These are phyloP conservation scores for Miscanthus sacchariflorus DNA, from an alignment of 202 grass and related monocot species.

Conservation along the genomic window DNA sequence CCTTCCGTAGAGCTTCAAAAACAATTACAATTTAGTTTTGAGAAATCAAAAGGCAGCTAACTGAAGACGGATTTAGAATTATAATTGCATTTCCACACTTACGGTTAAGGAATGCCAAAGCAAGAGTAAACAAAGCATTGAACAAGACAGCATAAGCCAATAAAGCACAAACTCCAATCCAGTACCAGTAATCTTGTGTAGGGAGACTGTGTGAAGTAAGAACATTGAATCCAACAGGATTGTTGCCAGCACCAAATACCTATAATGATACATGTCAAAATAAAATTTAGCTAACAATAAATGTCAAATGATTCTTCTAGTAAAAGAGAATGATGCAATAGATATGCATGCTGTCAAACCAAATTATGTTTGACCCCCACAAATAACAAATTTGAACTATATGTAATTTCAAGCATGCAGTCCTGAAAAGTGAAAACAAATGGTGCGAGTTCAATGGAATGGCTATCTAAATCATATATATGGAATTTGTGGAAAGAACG, in stretches of 20 bases:
- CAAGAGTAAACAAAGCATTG: constrained; percentile 68
- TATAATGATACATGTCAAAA: constrained; percentile 41
- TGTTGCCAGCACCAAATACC: constrained; percentile 42
- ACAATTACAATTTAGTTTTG: constrained; percentile 1
- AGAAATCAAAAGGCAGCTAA: constrained; percentile 24
- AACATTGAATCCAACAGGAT: constrained; percentile 65
- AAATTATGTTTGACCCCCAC: background rate
- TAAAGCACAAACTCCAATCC: constrained; percentile 75
- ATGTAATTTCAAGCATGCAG: background rate
- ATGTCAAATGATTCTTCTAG: background rate
- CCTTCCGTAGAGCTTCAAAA: constrained; percentile 63
- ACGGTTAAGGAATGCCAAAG: constrained; percentile 71
- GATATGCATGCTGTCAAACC: background rate
- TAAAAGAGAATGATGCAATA: background rate
- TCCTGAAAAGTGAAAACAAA: background rate
- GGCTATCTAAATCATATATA: background rate
- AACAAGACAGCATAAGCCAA: constrained; percentile 69
- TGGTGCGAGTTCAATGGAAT: background rate
- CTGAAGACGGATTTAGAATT: background rate
- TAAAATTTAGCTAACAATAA: background rate
- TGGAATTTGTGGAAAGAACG: background rate
- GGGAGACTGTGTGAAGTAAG: constrained; percentile 53
- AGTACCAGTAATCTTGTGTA: constrained; percentile 70
- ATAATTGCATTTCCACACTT: constrained; percentile 46
- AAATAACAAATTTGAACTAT: background rate